Evolutionary conservation across 192 early-diverging fungal genomes (phyloP).

Genomic region (Piromyces sp.): DNA sequence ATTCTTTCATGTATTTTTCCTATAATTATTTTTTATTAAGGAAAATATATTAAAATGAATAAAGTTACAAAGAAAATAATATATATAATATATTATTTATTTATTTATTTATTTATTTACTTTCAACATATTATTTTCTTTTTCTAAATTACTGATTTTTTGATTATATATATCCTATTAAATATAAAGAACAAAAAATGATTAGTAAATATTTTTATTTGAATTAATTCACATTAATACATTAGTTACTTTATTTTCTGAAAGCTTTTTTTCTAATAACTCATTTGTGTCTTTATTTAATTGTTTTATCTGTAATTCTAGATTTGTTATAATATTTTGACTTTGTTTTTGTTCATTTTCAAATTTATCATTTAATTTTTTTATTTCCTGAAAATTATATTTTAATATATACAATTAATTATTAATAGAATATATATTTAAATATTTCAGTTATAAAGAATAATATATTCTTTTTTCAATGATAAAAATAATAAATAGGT

Average conservation of each 20-base stretch:
- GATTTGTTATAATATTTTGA: neutral
- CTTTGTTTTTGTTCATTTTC: neutral
- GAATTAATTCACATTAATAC: neutral
- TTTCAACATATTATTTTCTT: neutral
- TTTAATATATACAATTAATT: no score
- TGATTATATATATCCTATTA: neutral
- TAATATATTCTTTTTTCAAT: no score
- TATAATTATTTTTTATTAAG: no score
- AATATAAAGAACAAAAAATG: no score
- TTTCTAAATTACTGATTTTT: neutral
- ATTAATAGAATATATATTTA: no score
- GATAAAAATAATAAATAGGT: no score
- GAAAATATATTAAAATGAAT: no score
- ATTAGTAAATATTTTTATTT: no score
- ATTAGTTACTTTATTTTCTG: neutral
- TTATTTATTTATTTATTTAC: no score
- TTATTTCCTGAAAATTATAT: neutral
- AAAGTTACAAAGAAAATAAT: no score
- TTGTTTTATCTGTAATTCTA: neutral
- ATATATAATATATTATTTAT: no score
- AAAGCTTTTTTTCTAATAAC: neutral
- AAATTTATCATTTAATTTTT: neutral
- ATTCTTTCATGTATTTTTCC: neutral
- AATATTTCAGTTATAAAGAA: no score
- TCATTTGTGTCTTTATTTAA: neutral